Conservation (phyloP, 148 eudicot genomes). For the Suaeda aralocaspica region DNA sequence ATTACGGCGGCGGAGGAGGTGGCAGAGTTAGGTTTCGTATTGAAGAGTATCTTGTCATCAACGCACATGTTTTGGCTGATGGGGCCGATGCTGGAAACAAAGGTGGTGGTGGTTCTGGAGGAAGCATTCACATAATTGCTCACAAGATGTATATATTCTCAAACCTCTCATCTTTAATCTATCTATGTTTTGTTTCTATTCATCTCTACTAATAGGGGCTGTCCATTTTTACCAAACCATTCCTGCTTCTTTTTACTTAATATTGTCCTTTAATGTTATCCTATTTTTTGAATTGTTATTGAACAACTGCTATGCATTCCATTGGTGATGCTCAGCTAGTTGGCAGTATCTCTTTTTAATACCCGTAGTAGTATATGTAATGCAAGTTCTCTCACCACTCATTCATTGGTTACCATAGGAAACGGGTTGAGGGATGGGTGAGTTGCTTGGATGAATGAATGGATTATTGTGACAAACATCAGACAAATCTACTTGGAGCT, state of each 20-base stretch:
- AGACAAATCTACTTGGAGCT: neutral
- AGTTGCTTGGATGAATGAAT: neutral
- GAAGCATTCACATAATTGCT: constrained; percentile 77
- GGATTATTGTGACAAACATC: neutral
- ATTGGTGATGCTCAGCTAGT: neutral
- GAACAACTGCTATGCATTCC: neutral
- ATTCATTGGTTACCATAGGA: no score
- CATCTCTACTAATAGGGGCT: no score
- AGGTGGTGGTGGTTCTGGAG: constrained; percentile 99
- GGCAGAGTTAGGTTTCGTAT: constrained; percentile 61
- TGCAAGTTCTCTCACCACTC: neutral
- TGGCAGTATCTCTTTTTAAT: neutral
- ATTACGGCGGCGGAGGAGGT: constrained; percentile 96
- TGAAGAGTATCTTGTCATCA: constrained; percentile 48
- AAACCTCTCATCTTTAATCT: constrained; percentile 6
- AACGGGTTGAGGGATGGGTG: neutral
- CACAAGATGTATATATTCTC: constrained; percentile 55
- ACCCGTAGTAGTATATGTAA: neutral
- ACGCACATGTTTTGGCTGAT: constrained; percentile 77
- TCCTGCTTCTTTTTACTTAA: neutral
- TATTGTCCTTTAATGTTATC: neutral
- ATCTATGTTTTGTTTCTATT: neutral
- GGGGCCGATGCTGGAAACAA: constrained; percentile 75
- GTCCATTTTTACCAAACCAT: no score
- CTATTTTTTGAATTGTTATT: neutral